A percentile compares a stretch with the other conserved stretches of the same genome.
phyloP scores from a whole-genome alignment of 306 rosid species.

The Arachis hypogaea region DNA sequence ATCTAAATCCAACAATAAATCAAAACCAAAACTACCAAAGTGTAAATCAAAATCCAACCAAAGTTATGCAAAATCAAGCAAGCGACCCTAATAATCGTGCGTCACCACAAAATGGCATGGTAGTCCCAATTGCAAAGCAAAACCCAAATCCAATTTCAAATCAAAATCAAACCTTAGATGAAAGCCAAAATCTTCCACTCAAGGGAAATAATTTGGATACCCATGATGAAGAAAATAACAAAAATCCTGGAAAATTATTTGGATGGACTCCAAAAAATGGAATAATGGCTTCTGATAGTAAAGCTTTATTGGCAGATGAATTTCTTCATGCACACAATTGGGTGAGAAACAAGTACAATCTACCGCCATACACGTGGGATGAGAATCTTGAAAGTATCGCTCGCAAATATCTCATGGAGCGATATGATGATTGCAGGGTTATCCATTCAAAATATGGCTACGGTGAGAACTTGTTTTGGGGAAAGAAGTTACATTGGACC shows the following conservation, averaged over 20 bases:
- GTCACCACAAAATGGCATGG: neutral
- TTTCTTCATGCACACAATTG: constrained; percentile 62
- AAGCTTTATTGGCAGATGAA: constrained; percentile 28
- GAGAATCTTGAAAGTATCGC: constrained; percentile 48
- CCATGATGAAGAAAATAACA: neutral
- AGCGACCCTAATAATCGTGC: neutral
- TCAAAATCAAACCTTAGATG: neutral
- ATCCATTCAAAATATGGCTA: constrained; percentile 43
- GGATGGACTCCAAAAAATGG: neutral
- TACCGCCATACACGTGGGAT: constrained; percentile 48
- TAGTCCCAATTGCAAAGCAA: neutral
- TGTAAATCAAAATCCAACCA: neutral
- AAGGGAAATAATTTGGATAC: neutral
- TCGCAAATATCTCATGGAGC: constrained; percentile 37
- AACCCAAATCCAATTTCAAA: neutral
- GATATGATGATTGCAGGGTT: constrained; percentile 45
- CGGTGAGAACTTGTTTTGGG: constrained; percentile 81
- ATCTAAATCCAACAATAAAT: too few species aligned
- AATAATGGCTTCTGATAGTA: neutral
- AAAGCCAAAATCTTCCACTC: neutral
- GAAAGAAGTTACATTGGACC: constrained; percentile 41
- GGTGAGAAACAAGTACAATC: constrained; percentile 35
- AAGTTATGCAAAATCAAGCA: neutral
- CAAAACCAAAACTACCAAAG: neutral
- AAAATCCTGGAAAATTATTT: constrained; percentile 15